Evolutionary conservation across 2,329 filamentous ascomycete genomes (phyloP).

Genomic region (Epichloe aotearoae): DNA sequence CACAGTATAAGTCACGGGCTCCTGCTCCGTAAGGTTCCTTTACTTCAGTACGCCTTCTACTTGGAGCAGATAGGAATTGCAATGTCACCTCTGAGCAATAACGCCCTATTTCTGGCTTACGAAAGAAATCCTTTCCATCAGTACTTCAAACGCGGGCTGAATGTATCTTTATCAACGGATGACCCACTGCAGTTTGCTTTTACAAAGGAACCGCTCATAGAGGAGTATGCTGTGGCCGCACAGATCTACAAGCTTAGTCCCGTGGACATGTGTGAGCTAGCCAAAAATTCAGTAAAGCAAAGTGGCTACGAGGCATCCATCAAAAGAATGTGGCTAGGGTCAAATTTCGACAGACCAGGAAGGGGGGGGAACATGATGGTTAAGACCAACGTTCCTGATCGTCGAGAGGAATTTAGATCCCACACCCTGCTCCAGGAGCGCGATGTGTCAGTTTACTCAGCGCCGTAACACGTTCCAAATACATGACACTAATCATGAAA

Average conservation of each 20-base stretch:
- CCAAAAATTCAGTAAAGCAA: constrained; percentile 89
- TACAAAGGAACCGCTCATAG: constrained; percentile 94
- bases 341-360: constrained; percentile 63
- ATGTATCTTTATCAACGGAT: constrained; percentile 92
- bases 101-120: constrained; percentile 89
- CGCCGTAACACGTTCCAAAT: constrained; percentile 1
- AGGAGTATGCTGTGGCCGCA: constrained; percentile 94
- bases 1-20: constrained; percentile 96
- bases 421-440: constrained; percentile 76
- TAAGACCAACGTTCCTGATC: constrained; percentile 92
- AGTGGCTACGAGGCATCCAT: constrained; percentile 83
- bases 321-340: constrained; percentile 85
- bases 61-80: constrained; percentile 96
- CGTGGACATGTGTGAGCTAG: constrained; percentile 96
- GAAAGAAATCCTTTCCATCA: constrained; percentile 92
- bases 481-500: neutral
- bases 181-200: constrained; percentile 97
- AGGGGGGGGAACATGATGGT: constrained; percentile 78
- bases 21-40: constrained; percentile 79
- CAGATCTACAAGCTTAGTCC: constrained; percentile 97
- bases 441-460: constrained; percentile 51
- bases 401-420: constrained; percentile 78
- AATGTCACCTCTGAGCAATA: constrained; percentile 98
- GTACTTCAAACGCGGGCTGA: constrained; percentile 89
- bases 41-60: constrained; percentile 95